phyloP scores from a whole-genome alignment of 2,329 filamentous ascomycete species.

The Penicillium palitans region DNA sequence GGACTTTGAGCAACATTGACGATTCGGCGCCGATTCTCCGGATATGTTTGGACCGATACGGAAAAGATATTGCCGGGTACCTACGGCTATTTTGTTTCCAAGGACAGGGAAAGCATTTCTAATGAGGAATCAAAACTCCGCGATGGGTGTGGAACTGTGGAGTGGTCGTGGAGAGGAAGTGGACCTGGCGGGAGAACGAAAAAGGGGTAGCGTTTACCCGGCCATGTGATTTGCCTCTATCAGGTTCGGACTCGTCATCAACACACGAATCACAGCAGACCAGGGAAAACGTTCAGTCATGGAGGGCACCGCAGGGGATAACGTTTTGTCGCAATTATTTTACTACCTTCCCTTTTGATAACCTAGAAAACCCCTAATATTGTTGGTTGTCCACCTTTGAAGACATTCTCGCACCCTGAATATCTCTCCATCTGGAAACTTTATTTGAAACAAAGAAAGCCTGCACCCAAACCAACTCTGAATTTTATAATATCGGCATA shows the following conservation, averaged over 20 bases:
- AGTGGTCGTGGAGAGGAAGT: constrained; percentile 1
- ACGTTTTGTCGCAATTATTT: constrained; percentile 12
- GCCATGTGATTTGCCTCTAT: constrained; percentile 5
- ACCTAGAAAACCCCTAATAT: background rate
- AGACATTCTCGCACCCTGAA: background rate
- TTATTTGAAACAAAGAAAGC: background rate
- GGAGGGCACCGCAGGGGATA: constrained; percentile 9
- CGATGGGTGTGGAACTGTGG: background rate
- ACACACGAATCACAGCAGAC: constrained; percentile 1
- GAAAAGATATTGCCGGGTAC: constrained; percentile 6
- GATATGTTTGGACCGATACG: background rate
- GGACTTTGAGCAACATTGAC: background rate
- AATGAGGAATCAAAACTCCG: background rate
- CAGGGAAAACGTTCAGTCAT: constrained; percentile 7
- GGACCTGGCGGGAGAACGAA: constrained; percentile 14
- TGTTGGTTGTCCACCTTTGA: background rate
- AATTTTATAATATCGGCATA: background rate
- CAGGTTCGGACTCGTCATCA: constrained; percentile 1
- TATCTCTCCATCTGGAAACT: background rate
- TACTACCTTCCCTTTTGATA: background rate
- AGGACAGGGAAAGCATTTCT: background rate
- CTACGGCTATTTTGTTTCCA: background rate
- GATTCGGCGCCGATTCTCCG: constrained; percentile 1
- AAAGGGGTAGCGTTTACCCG: constrained; percentile 15
- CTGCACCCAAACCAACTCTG: background rate